Conservation (phyloP, 257 asterid genomes). For the Scutellaria baicalensis region DNA sequence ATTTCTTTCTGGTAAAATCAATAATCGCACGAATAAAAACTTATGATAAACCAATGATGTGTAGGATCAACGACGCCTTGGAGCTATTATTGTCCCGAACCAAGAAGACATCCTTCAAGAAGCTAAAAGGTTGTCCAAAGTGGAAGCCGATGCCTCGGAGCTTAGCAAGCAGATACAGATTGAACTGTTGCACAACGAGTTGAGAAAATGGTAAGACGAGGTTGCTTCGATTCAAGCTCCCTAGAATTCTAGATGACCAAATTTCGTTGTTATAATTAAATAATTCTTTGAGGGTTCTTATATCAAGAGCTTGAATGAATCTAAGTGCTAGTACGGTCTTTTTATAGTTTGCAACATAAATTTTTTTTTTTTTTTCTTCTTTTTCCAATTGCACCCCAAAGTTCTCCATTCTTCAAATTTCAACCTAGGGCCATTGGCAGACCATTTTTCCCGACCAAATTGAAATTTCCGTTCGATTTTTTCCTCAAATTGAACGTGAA, state of each 20-base stretch:
- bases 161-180: slow-evolving; percentile 48
- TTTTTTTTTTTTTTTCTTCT: too few relatives aligned
- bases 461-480: too few relatives aligned
- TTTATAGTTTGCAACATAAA: too few relatives aligned
- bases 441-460: too few relatives aligned
- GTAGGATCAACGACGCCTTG: slow-evolving; percentile 90
- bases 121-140: slow-evolving; percentile 51
- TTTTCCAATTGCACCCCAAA: too few relatives aligned
- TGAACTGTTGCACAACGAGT: slow-evolving; percentile 51
- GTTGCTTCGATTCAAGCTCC: not conserved
- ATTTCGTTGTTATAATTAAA: too few relatives aligned
- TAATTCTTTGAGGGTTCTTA: too few relatives aligned
- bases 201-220: slow-evolving; percentile 56
- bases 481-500: too few relatives aligned
- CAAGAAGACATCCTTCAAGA: slow-evolving; percentile 60
- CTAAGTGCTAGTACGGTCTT: too few relatives aligned
- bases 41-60: slow-evolving; percentile 2
- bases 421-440: too few relatives aligned
- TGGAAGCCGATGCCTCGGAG: slow-evolving; percentile 53
- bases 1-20: not conserved
- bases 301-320: too few relatives aligned
- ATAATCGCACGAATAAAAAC: not conserved
- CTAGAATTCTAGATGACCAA: not conserved
- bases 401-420: too few relatives aligned
- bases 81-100: slow-evolving; percentile 78